Conservation (phyloP, 352 stramenopile species). For the Phytopythium boreale region DNA sequence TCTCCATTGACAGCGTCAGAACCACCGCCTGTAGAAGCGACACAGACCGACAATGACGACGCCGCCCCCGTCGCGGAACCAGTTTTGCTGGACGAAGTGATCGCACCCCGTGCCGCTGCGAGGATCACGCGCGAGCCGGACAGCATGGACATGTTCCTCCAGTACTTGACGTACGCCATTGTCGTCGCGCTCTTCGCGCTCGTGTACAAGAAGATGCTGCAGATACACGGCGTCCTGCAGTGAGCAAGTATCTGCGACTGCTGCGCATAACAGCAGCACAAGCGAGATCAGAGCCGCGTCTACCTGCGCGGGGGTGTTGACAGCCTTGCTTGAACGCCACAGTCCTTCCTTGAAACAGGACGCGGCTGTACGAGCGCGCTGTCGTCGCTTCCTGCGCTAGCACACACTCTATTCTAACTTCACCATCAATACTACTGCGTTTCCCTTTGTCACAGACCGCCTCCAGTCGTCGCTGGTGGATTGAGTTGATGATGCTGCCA, state of each 20-base stretch:
- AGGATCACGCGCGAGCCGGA: conserved; percentile 29
- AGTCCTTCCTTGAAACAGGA: not conserved
- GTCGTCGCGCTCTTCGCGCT: conserved; percentile 68
- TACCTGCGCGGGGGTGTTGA: no score
- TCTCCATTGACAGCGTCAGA: not conserved
- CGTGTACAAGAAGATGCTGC: conserved; percentile 80
- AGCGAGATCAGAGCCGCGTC: no score
- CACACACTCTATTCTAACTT: not conserved
- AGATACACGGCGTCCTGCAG: conserved; percentile 65
- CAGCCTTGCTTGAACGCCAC: no score
- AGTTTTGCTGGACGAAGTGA: conserved; percentile 4
- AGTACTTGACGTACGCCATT: conserved; percentile 66
- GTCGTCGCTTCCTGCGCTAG: not conserved
- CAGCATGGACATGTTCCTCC: conserved; percentile 57
- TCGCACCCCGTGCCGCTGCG: conserved; percentile 12
- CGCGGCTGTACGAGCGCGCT: not conserved
- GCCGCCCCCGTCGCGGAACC: not conserved
- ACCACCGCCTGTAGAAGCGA: conserved; percentile 6
- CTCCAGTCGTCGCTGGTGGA: no score
- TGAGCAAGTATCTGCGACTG: not conserved
- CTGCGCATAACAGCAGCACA: not conserved
- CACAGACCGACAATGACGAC: not conserved
- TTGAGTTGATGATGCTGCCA: no score
- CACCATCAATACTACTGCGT: conserved; percentile 11
- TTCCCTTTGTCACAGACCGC: not conserved